Conservation (phyloP, 306 rosid species). For the Crataegus laevigata region DNA sequence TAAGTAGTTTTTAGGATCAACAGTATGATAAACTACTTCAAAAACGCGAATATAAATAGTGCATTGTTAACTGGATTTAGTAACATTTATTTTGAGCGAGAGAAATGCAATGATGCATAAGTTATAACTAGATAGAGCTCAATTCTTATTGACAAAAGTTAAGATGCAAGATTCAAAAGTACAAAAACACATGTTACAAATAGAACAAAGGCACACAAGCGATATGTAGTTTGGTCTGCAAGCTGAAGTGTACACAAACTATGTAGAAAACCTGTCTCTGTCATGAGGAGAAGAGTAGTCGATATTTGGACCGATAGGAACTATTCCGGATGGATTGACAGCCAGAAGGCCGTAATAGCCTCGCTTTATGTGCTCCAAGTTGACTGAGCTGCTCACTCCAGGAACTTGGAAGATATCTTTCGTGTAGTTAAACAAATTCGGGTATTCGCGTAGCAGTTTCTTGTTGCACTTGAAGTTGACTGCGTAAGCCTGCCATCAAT, state of each 20-base stretch:
- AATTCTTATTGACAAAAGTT: too few relatives aligned
- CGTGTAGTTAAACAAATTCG: slow-evolving; percentile 72
- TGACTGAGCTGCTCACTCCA: slow-evolving; percentile 64
- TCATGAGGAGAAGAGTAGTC: slow-evolving; percentile 66
- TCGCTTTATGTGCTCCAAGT: slow-evolving; percentile 70
- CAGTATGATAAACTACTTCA: too few relatives aligned
- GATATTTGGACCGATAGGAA: slow-evolving; percentile 63
- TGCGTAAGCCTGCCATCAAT: slow-evolving; percentile 62
- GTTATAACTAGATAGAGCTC: too few relatives aligned
- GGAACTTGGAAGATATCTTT: slow-evolving; percentile 81
- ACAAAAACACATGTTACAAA: not conserved
- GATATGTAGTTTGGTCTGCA: not conserved
- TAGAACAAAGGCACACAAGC: not conserved
- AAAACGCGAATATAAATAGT: too few relatives aligned
- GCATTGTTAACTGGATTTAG: too few relatives aligned
- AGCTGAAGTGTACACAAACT: slow-evolving; percentile 6
- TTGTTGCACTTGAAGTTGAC: slow-evolving; percentile 98
- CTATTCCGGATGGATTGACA: slow-evolving; percentile 72
- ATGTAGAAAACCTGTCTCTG: slow-evolving; percentile 60
- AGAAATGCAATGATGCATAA: too few relatives aligned
- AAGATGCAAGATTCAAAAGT: too few relatives aligned
- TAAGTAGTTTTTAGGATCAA: too few relatives aligned
- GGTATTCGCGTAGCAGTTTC: slow-evolving; percentile 64
- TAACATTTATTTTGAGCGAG: too few relatives aligned
- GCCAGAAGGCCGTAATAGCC: slow-evolving; percentile 84